These are phyloP conservation scores for Malus asiatica DNA, from an alignment of 306 rosid species.

Conservation along the genomic window DNA sequence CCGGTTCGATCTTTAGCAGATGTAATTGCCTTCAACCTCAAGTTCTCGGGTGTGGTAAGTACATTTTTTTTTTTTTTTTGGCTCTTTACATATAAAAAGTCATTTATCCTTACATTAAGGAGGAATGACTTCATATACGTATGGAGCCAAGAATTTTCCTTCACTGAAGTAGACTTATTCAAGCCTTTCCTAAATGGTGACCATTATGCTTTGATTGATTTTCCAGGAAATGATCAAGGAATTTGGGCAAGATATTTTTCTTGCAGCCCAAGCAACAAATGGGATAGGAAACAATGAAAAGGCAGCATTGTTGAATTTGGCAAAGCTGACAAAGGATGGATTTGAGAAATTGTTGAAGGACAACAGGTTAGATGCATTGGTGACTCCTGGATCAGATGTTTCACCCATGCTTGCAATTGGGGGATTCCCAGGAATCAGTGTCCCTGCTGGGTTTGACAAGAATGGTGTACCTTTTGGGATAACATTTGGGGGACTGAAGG, in stretches of 20 bases:
- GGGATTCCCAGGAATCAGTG: conserved; percentile 44
- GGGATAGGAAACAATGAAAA: neutral
- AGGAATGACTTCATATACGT: too few species aligned
- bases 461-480: conserved; percentile 39
- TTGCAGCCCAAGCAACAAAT: neutral
- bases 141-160: too few species aligned
- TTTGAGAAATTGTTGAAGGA: conserved; percentile 38
- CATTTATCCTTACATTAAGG: too few species aligned
- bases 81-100: too few species aligned
- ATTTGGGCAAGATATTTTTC: neutral
- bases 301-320: conserved; percentile 3
- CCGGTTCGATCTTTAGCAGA: conserved; percentile 20
- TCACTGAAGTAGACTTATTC: too few species aligned
- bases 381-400: conserved; percentile 19
- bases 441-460: conserved; percentile 39
- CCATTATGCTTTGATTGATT: neutral
- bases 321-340: conserved; percentile 21
- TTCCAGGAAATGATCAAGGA: conserved; percentile 13
- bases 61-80: too few species aligned
- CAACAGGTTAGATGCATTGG: conserved; percentile 41
- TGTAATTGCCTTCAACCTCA: conserved; percentile 18
- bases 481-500: conserved; percentile 38
- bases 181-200: neutral
- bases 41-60: conserved; percentile 20
- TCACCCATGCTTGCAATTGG: conserved; percentile 31